A percentile compares a stretch with the other conserved stretches of the same genome.
These are phyloP conservation scores for Coemansia sp. DNA, from an alignment of 192 early-diverging fungal genomes.

Conservation along the genomic window DNA sequence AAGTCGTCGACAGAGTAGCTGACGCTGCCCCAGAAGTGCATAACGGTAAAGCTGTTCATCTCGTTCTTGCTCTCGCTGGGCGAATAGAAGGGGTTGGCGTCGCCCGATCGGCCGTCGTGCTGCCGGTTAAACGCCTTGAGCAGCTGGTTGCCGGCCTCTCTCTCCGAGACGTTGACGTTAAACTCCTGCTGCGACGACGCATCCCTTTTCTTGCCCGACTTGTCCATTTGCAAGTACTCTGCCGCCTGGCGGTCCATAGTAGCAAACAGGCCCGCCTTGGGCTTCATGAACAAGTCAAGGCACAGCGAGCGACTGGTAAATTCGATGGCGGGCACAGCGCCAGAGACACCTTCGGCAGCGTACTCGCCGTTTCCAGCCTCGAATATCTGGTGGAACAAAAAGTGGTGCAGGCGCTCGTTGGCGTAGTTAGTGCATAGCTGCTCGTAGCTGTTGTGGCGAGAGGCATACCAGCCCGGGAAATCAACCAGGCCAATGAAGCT, in stretches of 20 bases:
- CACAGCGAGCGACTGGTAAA: slow-evolving; percentile 70
- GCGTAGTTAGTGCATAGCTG: slow-evolving; percentile 82
- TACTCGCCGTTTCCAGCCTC: slow-evolving; percentile 69
- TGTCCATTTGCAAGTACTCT: slow-evolving; percentile 42
- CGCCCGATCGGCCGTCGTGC: slow-evolving; percentile 44
- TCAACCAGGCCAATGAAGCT: slow-evolving; percentile 88
- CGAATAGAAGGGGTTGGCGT: slow-evolving; percentile 44
- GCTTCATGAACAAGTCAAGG: slow-evolving; percentile 72
- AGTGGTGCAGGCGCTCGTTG: slow-evolving; percentile 86
- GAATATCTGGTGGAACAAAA: slow-evolving; percentile 72
- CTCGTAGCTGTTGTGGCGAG: slow-evolving; percentile 58
- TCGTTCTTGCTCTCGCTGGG: slow-evolving; percentile 58
- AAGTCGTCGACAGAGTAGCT: slow-evolving; percentile 84
- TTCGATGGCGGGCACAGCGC: slow-evolving; percentile 51
- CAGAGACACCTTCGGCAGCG: slow-evolving; percentile 62
- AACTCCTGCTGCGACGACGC: slow-evolving; percentile 43
- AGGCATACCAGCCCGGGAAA: slow-evolving; percentile 74
- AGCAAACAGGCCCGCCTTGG: slow-evolving; percentile 73
- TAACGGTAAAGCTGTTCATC: slow-evolving; percentile 52
- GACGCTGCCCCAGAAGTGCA: slow-evolving; percentile 57
- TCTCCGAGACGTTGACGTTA: slow-evolving; percentile 34
- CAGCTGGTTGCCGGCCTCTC: slow-evolving; percentile 54
- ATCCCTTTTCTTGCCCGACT: slow-evolving; percentile 27
- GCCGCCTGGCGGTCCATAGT: slow-evolving; percentile 71
- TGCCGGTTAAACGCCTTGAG: slow-evolving; percentile 53